Conservation (phyloP, 2,329 filamentous ascomycete genomes). For the Penicillium janthinellum region DNA sequence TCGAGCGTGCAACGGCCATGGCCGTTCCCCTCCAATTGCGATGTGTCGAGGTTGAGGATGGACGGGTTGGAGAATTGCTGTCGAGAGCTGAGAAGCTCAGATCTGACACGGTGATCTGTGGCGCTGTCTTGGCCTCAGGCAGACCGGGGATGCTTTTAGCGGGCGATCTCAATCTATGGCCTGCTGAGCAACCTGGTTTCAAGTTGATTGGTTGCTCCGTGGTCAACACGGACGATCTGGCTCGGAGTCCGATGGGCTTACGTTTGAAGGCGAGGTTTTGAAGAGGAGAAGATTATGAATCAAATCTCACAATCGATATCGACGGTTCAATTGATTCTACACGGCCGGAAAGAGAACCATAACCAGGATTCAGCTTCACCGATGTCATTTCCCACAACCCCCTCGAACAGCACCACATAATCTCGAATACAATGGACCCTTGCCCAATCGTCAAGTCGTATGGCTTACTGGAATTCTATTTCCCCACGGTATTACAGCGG, state of each 20-base stretch:
- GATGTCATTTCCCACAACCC: slow-evolving; percentile 7
- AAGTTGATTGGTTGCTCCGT: background rate
- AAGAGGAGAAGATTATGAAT: background rate
- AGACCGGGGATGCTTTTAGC: background rate
- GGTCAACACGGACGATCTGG: background rate
- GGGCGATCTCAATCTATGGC: background rate
- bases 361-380: background rate
- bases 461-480: background rate
- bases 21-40: slow-evolving; percentile 22
- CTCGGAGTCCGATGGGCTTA: background rate
- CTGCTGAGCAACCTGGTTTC: background rate
- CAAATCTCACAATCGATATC: background rate
- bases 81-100: background rate
- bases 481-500: slow-evolving; percentile 3
- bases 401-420: background rate
- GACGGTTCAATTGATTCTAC: background rate
- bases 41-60: slow-evolving; percentile 12
- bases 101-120: slow-evolving; percentile 17
- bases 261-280: background rate
- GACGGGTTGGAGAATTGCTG: slow-evolving; percentile 7
- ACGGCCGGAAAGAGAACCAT: slow-evolving; percentile 19
- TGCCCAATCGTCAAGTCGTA: slow-evolving; percentile 10
- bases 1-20: slow-evolving; percentile 64
- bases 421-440: slow-evolving; percentile 6
- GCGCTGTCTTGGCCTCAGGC: slow-evolving; percentile 13